Evolutionary conservation across 148 eudicot genomes (phyloP).

Genomic region (Vaccinium vitisidaea): DNA sequence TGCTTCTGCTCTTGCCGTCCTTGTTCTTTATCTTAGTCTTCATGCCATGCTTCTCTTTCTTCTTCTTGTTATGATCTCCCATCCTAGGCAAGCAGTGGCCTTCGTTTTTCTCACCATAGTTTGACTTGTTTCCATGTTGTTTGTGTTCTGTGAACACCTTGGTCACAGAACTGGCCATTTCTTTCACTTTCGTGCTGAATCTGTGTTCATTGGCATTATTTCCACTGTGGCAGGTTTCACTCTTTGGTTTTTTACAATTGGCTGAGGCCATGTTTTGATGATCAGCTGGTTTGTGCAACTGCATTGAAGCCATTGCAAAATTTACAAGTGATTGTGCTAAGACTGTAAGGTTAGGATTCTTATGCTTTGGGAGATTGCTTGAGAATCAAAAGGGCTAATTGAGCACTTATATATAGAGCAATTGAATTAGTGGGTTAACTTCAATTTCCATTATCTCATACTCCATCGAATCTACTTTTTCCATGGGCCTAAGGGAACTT

Average conservation of each 20-base stretch:
- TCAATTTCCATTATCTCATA: not conserved
- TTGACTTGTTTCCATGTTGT: not conserved
- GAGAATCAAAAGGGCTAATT: not conserved
- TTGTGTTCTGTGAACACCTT: slow-evolving; percentile 29
- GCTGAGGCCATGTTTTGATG: not conserved
- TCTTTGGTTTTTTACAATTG: not conserved
- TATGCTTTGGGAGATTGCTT: not conserved
- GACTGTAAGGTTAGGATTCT: not conserved
- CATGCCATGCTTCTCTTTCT: slow-evolving; percentile 28
- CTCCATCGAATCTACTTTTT: slow-evolving; percentile 7
- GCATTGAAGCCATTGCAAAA: slow-evolving; percentile 35
- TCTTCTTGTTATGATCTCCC: slow-evolving; percentile 30
- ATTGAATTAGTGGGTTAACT: not conserved
- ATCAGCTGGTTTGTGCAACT: slow-evolving; percentile 32
- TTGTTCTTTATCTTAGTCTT: slow-evolving; percentile 23
- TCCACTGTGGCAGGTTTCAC: slow-evolving; percentile 14
- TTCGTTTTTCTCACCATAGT: slow-evolving; percentile 20
- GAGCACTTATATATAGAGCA: not conserved
- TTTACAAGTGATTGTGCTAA: not conserved
- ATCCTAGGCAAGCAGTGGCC: slow-evolving; percentile 30
- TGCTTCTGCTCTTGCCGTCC: slow-evolving; percentile 29
- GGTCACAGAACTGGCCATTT: slow-evolving; percentile 31
- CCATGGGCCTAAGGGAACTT: not conserved
- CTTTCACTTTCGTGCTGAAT: slow-evolving; percentile 33
- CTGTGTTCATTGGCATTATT: slow-evolving; percentile 21